These are phyloP conservation scores for Leccinum subgranulosum DNA, from an alignment of 768 basidiomycete species.

Conservation along the genomic window DNA sequence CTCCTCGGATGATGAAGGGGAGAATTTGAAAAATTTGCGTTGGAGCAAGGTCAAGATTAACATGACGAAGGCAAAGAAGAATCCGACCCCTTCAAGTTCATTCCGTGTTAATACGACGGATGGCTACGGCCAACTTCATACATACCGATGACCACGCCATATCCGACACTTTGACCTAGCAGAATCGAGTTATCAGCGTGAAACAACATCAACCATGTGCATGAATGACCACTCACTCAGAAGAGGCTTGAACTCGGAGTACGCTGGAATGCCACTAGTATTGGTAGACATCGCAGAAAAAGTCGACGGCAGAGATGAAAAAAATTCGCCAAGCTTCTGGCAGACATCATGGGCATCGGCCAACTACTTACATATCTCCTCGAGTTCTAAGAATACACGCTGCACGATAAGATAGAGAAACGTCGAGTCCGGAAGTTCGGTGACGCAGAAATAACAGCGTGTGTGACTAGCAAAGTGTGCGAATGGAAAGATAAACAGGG, in stretches of 20 bases:
- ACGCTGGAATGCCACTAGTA: slow-evolving; percentile 4
- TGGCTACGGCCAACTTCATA: neutral
- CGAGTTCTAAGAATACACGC: slow-evolving; percentile 1
- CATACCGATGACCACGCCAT: slow-evolving; percentile 48
- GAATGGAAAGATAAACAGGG: neutral
- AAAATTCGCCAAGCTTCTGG: neutral
- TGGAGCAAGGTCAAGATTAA: slow-evolving; percentile 43
- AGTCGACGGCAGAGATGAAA: neutral
- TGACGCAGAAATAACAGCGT: neutral
- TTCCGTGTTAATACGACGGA: neutral
- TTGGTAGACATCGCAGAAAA: slow-evolving; percentile 11
- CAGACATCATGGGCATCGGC: no score
- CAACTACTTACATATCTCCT: neutral
- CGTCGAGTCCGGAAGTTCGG: neutral
- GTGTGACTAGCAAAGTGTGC: neutral
- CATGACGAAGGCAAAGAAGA: slow-evolving; percentile 50
- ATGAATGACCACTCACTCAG: slow-evolving; percentile 27
- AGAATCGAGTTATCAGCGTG: neutral
- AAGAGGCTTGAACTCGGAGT: slow-evolving; percentile 40
- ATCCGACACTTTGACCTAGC: slow-evolving; percentile 45
- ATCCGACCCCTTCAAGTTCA: slow-evolving; percentile 39
- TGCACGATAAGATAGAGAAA: slow-evolving; percentile 3
- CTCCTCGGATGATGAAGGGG: slow-evolving; percentile 46
- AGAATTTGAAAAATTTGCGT: slow-evolving; percentile 44
- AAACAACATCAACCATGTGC: neutral